A percentile compares a stretch with the other conserved stretches of the same genome.
Conservation (phyloP, 257 asterid species). For the Gynochthodes officinalis region DNA sequence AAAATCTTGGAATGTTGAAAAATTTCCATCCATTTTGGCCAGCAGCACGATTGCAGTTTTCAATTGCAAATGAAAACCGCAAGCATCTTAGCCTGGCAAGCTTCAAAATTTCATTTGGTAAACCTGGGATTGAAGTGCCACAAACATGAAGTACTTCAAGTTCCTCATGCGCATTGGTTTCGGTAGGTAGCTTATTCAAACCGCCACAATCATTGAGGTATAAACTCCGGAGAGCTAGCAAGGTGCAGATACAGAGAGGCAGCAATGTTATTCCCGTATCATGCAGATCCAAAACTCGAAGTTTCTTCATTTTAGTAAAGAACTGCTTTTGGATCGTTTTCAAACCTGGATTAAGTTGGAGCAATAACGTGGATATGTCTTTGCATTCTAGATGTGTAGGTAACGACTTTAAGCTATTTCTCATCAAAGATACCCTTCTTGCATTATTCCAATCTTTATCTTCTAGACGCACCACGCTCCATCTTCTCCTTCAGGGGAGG, state of each 20-base stretch:
- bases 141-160: conserved; percentile 1
- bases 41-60: background rate
- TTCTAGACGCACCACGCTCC: background rate
- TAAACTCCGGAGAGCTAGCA: background rate
- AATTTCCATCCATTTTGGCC: too few species aligned
- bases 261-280: background rate
- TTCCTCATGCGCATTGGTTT: background rate
- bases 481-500: background rate
- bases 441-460: background rate
- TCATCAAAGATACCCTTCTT: background rate
- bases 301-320: background rate
- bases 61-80: background rate
- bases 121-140: background rate
- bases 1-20: too few species aligned
- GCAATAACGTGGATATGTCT: background rate
- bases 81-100: background rate
- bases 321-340: background rate
- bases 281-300: background rate
- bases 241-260: background rate
- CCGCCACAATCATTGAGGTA: background rate
- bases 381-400: background rate
- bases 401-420: background rate
- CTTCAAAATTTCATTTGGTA: background rate
- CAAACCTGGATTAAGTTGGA: background rate
- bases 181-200: background rate